Base-by-base conservation (phyloP, 257 asterid species). In the Petrea volubilis region DNA sequence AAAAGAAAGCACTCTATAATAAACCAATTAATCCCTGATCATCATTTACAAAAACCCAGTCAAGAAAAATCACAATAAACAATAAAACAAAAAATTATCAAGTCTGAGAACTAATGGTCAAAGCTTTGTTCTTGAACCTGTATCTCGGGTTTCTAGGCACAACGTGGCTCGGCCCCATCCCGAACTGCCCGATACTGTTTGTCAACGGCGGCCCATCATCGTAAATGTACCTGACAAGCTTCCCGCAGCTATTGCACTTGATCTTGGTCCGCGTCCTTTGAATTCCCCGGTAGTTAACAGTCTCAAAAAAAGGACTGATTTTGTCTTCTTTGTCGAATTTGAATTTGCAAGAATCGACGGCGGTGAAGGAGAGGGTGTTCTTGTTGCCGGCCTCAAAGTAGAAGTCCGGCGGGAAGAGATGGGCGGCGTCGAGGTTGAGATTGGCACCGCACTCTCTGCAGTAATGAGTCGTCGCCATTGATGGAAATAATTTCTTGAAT, bases 301-400 rank as follows among this genome's bases (percentile, higher is more conserved):
- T 91, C 75, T 93, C 96, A 83, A 91, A 89, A 41, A 93, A 93
- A 25, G 96, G 97, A 7, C 82, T 64, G 76, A 93, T 80, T 74
- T 81, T 87, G 73, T 87, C 93, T 56, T 93, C 96, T 64, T 84
- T 89, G 76, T 89, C 85, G 76, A 86, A 89, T 55, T 81, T 79
- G 91, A 93, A 86, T 60, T 87, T 89, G 72, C 96, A 73, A 23
- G 90, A 67, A 67, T 94, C 98, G 6, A 94, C 76, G 71, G 76
- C 67, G 62, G 96, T 74, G 80, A 94, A 94, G 12, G 97, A 91
- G 47, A 86, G 79, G 64, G 89, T 82, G 64, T 86, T 86, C 59
- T 94, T 94, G 79, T 94, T 94, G 69, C 98, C 98, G 40, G 97
- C 96, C 75, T 91, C 97, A 85, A 94, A 91, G 73, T 91, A 94